Base-by-base conservation (phyloP, 495 filamentous ascomycete genomes). In the Aspergillus campestris region DNA sequence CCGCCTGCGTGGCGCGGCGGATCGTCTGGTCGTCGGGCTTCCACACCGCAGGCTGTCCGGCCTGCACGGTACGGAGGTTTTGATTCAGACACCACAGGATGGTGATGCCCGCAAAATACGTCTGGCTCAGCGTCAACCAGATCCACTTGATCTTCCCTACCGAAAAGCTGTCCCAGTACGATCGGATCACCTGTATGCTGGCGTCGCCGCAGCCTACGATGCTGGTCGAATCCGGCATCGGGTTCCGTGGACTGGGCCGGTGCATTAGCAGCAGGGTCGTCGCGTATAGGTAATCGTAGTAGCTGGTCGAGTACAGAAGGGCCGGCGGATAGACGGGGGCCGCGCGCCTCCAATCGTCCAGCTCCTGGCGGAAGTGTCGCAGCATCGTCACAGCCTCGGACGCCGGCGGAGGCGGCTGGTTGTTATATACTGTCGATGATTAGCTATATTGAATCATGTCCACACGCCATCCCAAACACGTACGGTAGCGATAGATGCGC, bases 71-170 rank as follows among this genome's bases (percentile, higher is more conserved):
- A 7, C 66, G 71, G 10, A 73, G 59, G 40, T 77, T 68, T 40
- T 70, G 64, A 43, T 72, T 65, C 14, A 72, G 52, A 43, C 67
- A 71, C 69, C 69, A 72, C 11, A 77, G 46, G 45, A 77, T 65
- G 40, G 74, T 61, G 49, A 74, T 65, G 3, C 70, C 71, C 1
- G 73, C 73, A 52, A 71, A 73, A 40, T 75, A 77, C 15, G 73
- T 48, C 47, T 77, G 74, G 44, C 72, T 73, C 31, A 75, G 61
- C 0, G 73, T 72, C 36, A 77, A 57, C 73, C 73, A 77, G 14
- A 74, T 73, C 62, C 74, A 77, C 46, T 76, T 77, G 9, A 77
- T 59, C 43, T 72, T 75, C 31, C 68, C 70, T 28, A 69, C 61
- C 7, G 65, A 66, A 38, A 73, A 74, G 34, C 65, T 69, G 38